A percentile compares a stretch with the other conserved stretches of the same genome.
Evolutionary conservation across 2,329 filamentous ascomycete genomes (phyloP).

Genomic region (Beauveria sp.): DNA sequence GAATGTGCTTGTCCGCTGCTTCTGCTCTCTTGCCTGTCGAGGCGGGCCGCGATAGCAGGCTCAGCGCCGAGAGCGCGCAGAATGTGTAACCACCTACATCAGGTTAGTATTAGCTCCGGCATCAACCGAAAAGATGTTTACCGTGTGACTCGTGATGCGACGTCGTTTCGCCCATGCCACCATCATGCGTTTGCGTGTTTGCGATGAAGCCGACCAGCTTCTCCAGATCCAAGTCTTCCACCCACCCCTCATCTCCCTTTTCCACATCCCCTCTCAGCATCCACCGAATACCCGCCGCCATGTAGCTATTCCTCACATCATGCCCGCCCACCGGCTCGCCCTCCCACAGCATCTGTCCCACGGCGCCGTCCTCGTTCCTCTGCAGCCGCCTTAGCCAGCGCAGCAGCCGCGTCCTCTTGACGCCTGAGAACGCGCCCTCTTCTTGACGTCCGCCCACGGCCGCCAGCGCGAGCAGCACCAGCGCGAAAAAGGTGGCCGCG

Average conservation of each 20-base stretch:
- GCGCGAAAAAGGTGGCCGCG: slow-evolving; percentile 81
- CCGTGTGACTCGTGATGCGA: slow-evolving; percentile 77
- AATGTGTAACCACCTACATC: slow-evolving; percentile 78
- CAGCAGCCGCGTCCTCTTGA: slow-evolving; percentile 61
- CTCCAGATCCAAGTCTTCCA: slow-evolving; percentile 68
- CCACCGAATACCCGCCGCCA: slow-evolving; percentile 74
- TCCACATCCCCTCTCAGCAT: slow-evolving; percentile 60
- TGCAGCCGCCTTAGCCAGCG: slow-evolving; percentile 71
- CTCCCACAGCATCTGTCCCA: slow-evolving; percentile 69
- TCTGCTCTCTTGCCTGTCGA: slow-evolving; percentile 9
- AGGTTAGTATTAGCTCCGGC: background rate
- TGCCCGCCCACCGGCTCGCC: slow-evolving; percentile 63
- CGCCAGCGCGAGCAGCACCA: slow-evolving; percentile 58
- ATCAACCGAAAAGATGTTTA: slow-evolving; percentile 24
- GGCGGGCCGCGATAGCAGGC: slow-evolving; percentile 60
- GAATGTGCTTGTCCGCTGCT: slow-evolving; percentile 24
- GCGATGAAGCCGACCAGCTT: slow-evolving; percentile 63
- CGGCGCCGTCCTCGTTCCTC: slow-evolving; percentile 69
- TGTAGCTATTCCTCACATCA: slow-evolving; percentile 84
- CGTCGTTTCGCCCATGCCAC: slow-evolving; percentile 66
- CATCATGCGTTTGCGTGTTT: slow-evolving; percentile 71
- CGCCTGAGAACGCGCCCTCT: slow-evolving; percentile 46
- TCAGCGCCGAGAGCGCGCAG: slow-evolving; percentile 73
- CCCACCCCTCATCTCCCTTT: slow-evolving; percentile 43
- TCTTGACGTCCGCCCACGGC: slow-evolving; percentile 25